Evolutionary conservation across 768 basidiomycete genomes (phyloP), one percentile per base, ranked within the genome.

Genomic region (Rubroboletus satanas): DNA sequence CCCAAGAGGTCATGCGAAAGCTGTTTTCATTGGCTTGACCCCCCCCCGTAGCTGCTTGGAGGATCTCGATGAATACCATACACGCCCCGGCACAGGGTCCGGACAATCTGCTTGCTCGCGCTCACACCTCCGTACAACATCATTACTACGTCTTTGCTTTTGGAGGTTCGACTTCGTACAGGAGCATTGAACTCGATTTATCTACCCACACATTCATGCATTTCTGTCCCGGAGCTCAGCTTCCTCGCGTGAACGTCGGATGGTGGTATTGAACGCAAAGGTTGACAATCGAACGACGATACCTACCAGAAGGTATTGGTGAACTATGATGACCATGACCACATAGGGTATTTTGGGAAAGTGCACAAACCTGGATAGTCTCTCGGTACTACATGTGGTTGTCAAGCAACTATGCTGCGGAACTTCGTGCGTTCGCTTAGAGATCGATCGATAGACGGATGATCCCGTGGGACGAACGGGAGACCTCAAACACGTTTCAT

Each of bases 1-100:
- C 88, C 21, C 85, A 90, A 58, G 87, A 88, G 66, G 71, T 80
- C 12, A 77, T 83, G 21, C 66, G 69, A 35, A 64, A 56, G 10
- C 15, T 68, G 10, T 69, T 69, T 51, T 70, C 58, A 41, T 50
- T 69, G 51, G 45, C 43, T 9, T 63, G 52, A 63, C 29, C 21
- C 21, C 21, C 21, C 21, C 14, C 5, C 9, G 21, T 6, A 29
- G 7, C 18, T 14, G 7, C 7, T 31, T 3, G 37, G 29, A 51
- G 49, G 58, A 4, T 45, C 44, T 18, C 9, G n/a, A 50, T 47
- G 39, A 15, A 29, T 31, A 42, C 1, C 9, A 32, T 15, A n/a
- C 18, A 33, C n/a, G 10, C 28, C 11, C 4, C 6, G 10, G 31
- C 28, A 17, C 45, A 35, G 44, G 6, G 9, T 11, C 11, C 9